Conservation (phyloP, 2,329 filamentous ascomycete species). For the Cladosporium sp. region DNA sequence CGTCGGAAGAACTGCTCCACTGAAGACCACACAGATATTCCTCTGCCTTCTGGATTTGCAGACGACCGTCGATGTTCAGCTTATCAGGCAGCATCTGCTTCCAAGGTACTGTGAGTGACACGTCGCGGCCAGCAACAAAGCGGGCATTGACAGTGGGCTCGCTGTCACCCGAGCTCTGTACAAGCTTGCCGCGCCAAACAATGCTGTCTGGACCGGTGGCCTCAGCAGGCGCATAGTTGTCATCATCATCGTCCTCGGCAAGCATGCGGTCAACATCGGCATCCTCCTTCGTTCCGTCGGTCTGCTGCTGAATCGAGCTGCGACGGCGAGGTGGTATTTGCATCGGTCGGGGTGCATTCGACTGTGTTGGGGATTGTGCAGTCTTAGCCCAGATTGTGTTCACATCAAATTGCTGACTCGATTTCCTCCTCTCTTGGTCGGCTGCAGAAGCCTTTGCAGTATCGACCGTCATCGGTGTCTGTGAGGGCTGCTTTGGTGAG, state of each 20-base stretch:
- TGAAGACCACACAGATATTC: slow-evolving; percentile 88
- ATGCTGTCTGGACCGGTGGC: slow-evolving; percentile 68
- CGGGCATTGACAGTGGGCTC: slow-evolving; percentile 66
- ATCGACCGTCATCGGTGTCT: slow-evolving; percentile 28
- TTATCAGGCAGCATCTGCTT: slow-evolving; percentile 70
- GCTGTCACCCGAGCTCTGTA: slow-evolving; percentile 41
- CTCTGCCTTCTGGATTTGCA: slow-evolving; percentile 78
- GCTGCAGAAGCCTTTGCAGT: slow-evolving; percentile 20
- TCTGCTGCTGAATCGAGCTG: slow-evolving; percentile 34
- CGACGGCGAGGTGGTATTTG: slow-evolving; percentile 50
- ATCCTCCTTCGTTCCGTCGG: slow-evolving; percentile 68
- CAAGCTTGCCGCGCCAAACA: slow-evolving; percentile 75
- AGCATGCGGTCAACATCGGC: slow-evolving; percentile 88
- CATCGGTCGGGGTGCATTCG: slow-evolving; percentile 42
- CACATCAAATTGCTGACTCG: slow-evolving; percentile 67
- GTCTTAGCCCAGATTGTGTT: slow-evolving; percentile 83
- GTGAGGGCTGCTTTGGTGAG: slow-evolving; percentile 34
- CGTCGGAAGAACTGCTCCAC: slow-evolving; percentile 79
- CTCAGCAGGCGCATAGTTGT: slow-evolving; percentile 80
- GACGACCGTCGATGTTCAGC: slow-evolving; percentile 74
- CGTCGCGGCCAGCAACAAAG: slow-evolving; percentile 81
- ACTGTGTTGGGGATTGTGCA: slow-evolving; percentile 63
- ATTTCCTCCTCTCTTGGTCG: slow-evolving; percentile 21
- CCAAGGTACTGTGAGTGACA: slow-evolving; percentile 70
- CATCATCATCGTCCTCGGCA: slow-evolving; percentile 71